phyloP scores from a whole-genome alignment of 2,329 filamentous ascomycete genomes.

The Zymoseptoria crescenta region DNA sequence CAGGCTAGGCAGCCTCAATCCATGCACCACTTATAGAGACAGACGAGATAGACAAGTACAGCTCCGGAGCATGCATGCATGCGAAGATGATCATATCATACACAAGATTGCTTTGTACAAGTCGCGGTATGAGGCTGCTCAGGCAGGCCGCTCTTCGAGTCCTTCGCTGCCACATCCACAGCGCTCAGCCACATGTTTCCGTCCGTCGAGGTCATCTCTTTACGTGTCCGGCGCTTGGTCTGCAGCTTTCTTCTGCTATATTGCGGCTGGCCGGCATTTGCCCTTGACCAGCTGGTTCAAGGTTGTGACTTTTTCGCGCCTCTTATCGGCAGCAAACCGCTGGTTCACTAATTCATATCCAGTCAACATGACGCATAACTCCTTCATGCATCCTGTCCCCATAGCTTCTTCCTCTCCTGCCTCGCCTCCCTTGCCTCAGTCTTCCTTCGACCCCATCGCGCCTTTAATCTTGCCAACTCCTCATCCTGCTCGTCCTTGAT shows the following conservation, averaged over 20 bases:
- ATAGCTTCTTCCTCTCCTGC: conserved; percentile 50
- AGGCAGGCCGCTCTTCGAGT: not conserved
- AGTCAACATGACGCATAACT: not conserved
- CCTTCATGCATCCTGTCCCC: conserved; percentile 50
- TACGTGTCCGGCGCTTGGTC: not conserved
- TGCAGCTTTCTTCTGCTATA: not conserved
- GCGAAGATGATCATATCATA: not conserved
- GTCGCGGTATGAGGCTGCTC: not conserved
- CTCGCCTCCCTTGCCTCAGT: conserved; percentile 55
- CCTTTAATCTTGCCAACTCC: conserved; percentile 48
- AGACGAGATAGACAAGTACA: not conserved
- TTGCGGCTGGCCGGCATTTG: not conserved
- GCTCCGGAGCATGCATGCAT: not conserved
- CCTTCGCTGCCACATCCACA: not conserved
- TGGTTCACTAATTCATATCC: not conserved
- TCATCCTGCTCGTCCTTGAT: conserved; percentile 34
- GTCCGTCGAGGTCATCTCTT: not conserved
- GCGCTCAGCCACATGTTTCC: not conserved
- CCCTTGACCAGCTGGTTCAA: not conserved
- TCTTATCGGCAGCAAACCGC: not conserved
- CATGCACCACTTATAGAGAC: not conserved
- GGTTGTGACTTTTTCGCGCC: not conserved
- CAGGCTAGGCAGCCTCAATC: conserved; percentile 9
- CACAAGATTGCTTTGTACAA: not conserved
- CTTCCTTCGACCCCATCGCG: conserved; percentile 53